Conservation (phyloP, 2,329 filamentous ascomycete species). For the Aureobasidium sp. region DNA sequence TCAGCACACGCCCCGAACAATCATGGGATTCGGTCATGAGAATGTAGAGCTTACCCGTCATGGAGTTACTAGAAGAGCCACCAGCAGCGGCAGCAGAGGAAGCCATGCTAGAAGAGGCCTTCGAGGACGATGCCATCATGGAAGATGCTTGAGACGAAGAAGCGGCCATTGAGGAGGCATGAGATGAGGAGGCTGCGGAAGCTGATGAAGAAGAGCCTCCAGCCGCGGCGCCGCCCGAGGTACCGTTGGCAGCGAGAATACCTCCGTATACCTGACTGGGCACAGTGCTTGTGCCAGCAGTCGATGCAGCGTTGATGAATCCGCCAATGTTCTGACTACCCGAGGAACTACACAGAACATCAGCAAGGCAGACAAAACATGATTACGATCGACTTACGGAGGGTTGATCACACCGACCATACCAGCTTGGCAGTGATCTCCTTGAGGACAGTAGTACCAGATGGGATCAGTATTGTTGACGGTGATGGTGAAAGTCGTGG, state of each 20-base stretch:
- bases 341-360: neutral
- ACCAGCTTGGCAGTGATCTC: conserved; percentile 14
- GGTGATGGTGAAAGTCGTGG: conserved; percentile 9
- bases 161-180: neutral
- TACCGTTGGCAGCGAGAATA: neutral
- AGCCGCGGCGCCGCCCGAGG: neutral
- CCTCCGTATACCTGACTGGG: neutral
- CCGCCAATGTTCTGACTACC: neutral
- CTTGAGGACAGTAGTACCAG: conserved; percentile 15
- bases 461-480: conserved; percentile 12
- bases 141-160: neutral
- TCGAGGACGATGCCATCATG: neutral
- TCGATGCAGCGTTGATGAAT: neutral
- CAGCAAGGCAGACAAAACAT: neutral
- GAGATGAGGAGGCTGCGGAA: neutral
- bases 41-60: neutral
- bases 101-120: neutral
- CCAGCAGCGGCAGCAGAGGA: neutral
- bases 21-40: too few relatives aligned
- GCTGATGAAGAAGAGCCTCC: neutral
- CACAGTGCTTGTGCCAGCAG: neutral
- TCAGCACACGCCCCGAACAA: neutral
- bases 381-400: neutral
- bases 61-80: neutral
- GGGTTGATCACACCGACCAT: conserved; percentile 17